Percentiles rank a stretch among this genome's conserved stretches.
These are phyloP conservation scores for Nicotiana tomentosiformis DNA, from an alignment of 257 asterid species.

Conservation along the genomic window DNA sequence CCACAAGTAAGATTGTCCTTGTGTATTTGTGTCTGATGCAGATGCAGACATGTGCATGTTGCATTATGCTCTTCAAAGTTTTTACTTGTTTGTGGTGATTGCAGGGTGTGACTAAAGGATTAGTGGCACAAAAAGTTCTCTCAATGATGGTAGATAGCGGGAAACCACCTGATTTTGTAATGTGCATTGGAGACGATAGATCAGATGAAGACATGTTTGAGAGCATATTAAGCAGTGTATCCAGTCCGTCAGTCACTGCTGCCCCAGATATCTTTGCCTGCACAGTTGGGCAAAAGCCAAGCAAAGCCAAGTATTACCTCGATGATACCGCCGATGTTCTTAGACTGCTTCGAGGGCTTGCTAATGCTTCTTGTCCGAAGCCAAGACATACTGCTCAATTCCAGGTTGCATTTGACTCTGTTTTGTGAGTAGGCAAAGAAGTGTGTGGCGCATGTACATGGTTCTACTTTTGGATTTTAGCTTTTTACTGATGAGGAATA, in stretches of 20 bases:
- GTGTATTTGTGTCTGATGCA: background rate
- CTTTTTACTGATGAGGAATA: background rate
- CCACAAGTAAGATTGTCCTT: constrained; percentile 56
- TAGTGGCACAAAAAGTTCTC: constrained; percentile 68
- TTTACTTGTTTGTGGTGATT: constrained; percentile 17
- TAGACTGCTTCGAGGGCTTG: constrained; percentile 65
- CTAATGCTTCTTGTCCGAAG: constrained; percentile 53
- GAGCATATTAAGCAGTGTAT: constrained; percentile 51
- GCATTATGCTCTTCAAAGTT: background rate
- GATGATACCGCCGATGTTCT: constrained; percentile 73
- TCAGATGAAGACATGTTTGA: constrained; percentile 95
- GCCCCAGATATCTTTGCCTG: constrained; percentile 79
- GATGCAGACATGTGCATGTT: background rate
- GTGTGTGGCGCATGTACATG: constrained; percentile 14
- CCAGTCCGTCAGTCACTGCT: constrained; percentile 34
- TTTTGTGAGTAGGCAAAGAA: constrained; percentile 20
- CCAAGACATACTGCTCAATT: constrained; percentile 38
- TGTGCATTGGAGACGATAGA: constrained; percentile 85
- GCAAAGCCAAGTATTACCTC: constrained; percentile 89
- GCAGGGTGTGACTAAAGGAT: constrained; percentile 92
- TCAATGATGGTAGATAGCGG: constrained; percentile 40
- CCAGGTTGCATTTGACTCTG: constrained; percentile 52
- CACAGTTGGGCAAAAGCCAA: constrained; percentile 92
- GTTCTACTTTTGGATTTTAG: constrained; percentile 17
- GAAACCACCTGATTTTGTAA: constrained; percentile 58